These are phyloP conservation scores for Lithohypha guttulata DNA, from an alignment of 2,329 filamentous ascomycete genomes.

Conservation along the genomic window DNA sequence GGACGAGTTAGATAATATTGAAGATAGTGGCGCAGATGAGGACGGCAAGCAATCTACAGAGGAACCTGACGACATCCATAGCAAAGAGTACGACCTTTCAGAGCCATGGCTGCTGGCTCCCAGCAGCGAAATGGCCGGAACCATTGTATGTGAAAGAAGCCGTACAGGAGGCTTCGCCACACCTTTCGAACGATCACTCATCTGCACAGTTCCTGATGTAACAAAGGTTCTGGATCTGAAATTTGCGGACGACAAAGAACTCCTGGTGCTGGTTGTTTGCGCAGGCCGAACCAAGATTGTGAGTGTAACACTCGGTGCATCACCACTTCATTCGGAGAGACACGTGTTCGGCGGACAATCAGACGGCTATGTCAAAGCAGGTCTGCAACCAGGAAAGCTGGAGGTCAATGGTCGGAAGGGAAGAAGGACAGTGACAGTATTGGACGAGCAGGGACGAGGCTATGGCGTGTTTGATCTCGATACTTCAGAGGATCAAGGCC, in stretches of 20 bases:
- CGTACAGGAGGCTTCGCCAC: no score
- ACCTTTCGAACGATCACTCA: no score
- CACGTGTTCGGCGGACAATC: constrained; percentile 35
- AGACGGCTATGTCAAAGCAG: constrained; percentile 32
- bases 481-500: constrained; percentile 28
- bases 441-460: constrained; percentile 43
- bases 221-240: constrained; percentile 9
- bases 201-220: no score
- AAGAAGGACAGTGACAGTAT: constrained; percentile 42
- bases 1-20: no score
- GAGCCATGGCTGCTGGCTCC: no score
- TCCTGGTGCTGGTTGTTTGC: constrained; percentile 21
- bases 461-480: constrained; percentile 49
- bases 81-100: no score
- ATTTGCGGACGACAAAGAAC: constrained; percentile 8
- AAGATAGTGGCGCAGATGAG: no score
- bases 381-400: constrained; percentile 34
- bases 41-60: no score
- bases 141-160: no score
- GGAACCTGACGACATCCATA: no score
- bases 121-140: no score
- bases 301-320: neutral
- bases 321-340: neutral
- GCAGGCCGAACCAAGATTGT: constrained; percentile 21
- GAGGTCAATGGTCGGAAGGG: constrained; percentile 47